phyloP scores from a whole-genome alignment of 2,329 filamentous ascomycete species.

The Xylaria sp. region DNA sequence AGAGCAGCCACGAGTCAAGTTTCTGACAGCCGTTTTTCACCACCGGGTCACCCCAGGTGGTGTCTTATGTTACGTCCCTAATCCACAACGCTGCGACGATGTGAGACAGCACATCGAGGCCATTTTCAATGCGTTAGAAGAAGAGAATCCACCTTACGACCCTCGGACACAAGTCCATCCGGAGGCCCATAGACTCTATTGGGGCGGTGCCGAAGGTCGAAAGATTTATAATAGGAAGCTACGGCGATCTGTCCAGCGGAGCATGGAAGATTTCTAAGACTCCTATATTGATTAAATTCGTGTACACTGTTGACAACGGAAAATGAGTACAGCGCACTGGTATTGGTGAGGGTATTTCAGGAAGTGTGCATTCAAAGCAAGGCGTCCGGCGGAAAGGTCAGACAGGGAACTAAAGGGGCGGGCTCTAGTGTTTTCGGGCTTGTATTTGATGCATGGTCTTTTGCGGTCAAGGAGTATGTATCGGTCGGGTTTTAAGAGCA shows the following conservation, averaged over 20 bases:
- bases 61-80: conserved; percentile 83
- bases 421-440: conserved; percentile 21
- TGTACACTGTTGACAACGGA: conserved; percentile 11
- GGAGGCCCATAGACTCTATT: conserved; percentile 87
- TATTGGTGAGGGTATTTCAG: conserved; percentile 24
- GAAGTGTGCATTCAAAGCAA: conserved; percentile 34
- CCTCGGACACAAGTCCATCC: conserved; percentile 87
- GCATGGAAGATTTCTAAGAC: conserved; percentile 65
- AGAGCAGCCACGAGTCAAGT: conserved; percentile 84
- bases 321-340: conserved; percentile 25
- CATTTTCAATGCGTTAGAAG: conserved; percentile 84
- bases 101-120: conserved; percentile 85
- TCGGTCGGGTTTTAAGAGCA: conserved; percentile 20
- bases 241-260: conserved; percentile 78
- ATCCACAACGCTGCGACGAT: conserved; percentile 72
- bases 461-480: background rate
- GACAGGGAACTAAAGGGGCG: conserved; percentile 4
- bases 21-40: conserved; percentile 87
- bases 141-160: conserved; percentile 88
- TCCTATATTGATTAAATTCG: background rate
- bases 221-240: conserved; percentile 87
- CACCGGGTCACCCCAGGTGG: conserved; percentile 85
- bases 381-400: conserved; percentile 33
- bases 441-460: conserved; percentile 6
- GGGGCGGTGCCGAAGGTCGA: conserved; percentile 82